Evolutionary conservation across 305 asterid genomes (phyloP), one percentile per base, ranked within the genome.

Genomic region (Fraxinus greggii): DNA sequence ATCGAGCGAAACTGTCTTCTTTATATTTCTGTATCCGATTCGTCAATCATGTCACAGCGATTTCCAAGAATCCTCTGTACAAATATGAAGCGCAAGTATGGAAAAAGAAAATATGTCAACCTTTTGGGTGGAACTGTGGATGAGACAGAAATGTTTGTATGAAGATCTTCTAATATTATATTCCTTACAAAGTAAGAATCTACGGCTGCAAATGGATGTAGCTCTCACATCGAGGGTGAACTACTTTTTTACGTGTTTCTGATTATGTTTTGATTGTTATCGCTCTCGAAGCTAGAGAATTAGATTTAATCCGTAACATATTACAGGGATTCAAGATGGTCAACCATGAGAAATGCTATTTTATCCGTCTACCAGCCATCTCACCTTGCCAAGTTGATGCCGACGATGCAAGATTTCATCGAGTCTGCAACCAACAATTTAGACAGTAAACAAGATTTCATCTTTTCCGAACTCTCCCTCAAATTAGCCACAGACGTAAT

Each of bases 321-420:
- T 70, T 75, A 12, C 92, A 94, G 97, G 93, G 98, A 94, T 48
- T 73, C 92, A 19, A 89, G 92, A 87, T 96, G 99, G 99, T 97
- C 99, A 17, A 83, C 91, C 1, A 97, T 93, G 99, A 85, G 99
- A 76, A 94, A 97, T 87, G 89, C 96, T 0, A 92, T 97, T 78
- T 84, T 93, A 13, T 93, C 98, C 1, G 89, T 97, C 26, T 94
- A 97, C 87, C 99, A 93, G 86, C 98, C 99, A 29, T 94, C 98
- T 76, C 90, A 97, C 84, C 95, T 97, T 0, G 97, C 97, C 76
- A 94, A 90, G 86, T 59, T 92, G 72, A 90, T 93, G 61, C 98
- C 98, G 0, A 92, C 88, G n/a, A 97, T 97, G 98, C 98, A 97
- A 85, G 89, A 88, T 0, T 87, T 80, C 81, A 93, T 97, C 1